phyloP scores from a whole-genome alignment of 176 grass and related monocot genomes.

The Paspalum notatum region DNA sequence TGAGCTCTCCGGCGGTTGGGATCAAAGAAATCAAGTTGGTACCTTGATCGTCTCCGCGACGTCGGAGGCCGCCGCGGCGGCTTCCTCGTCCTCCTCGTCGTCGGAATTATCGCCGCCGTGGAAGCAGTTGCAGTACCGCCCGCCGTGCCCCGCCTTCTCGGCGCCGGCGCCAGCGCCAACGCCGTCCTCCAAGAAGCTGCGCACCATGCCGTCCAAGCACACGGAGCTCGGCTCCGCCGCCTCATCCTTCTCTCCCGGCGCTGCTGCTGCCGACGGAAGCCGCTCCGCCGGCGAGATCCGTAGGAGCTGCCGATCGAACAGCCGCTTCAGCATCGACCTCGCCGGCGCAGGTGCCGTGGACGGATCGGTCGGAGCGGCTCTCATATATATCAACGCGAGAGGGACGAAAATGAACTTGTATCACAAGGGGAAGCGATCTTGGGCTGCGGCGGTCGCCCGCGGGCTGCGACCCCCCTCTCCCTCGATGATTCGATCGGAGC shows the following conservation, averaged over 20 bases:
- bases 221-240: conserved; percentile 68
- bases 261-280: conserved; percentile 16
- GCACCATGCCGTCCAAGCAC: conserved; percentile 82
- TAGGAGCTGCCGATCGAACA: conserved; percentile 80
- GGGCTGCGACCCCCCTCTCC: neutral
- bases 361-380: conserved; percentile 52
- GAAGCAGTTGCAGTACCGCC: conserved; percentile 66
- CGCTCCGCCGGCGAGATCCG: conserved; percentile 66
- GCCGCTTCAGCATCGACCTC: conserved; percentile 76
- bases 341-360: conserved; percentile 25
- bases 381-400: conserved; percentile 46
- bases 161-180: conserved; percentile 17
- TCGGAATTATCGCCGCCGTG: conserved; percentile 52
- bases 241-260: conserved; percentile 41
- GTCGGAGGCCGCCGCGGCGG: conserved; percentile 42
- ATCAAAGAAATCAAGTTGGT: neutral
- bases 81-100: conserved; percentile 38
- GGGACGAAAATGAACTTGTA: neutral
- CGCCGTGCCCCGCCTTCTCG: conserved; percentile 47
- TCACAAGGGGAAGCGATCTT: conserved; percentile 19
- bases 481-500: conserved; percentile 45
- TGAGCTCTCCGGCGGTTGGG: neutral
- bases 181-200: conserved; percentile 79
- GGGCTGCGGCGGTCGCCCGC: conserved; percentile 27
- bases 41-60: conserved; percentile 76